Percentiles rank a stretch among this genome's conserved stretches.
These are phyloP conservation scores for Yamadazyma dendronema DNA, from an alignment of 1,139 yeast species.

Conservation along the genomic window DNA sequence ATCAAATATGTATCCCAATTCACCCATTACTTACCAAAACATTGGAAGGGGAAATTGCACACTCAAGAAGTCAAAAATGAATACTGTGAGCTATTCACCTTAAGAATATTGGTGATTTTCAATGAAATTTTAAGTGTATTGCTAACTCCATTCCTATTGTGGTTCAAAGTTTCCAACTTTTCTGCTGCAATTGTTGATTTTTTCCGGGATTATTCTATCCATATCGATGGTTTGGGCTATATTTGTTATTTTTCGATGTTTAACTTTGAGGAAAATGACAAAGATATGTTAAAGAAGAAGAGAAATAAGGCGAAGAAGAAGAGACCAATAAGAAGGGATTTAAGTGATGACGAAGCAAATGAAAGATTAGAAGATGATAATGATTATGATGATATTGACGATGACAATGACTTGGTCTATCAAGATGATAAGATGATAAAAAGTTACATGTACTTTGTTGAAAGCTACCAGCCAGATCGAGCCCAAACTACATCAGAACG, in stretches of 20 bases:
- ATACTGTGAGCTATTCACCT: slow-evolving; percentile 73
- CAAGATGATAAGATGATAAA: slow-evolving; percentile 90
- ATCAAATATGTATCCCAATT: slow-evolving; percentile 73
- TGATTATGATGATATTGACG: slow-evolving; percentile 38
- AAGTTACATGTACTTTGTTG: slow-evolving; percentile 82
- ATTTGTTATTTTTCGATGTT: slow-evolving; percentile 95
- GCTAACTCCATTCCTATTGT: slow-evolving; percentile 81
- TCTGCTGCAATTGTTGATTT: slow-evolving; percentile 82
- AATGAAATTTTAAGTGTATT: slow-evolving; percentile 80
- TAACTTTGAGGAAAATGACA: slow-evolving; percentile 63
- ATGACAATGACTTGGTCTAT: slow-evolving; percentile 25
- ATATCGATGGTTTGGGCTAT: slow-evolving; percentile 92
- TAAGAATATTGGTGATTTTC: slow-evolving; percentile 68
- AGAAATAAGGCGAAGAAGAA: slow-evolving; percentile 18
- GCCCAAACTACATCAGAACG: neutral
- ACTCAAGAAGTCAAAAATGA: slow-evolving; percentile 80
- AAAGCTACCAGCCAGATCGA: slow-evolving; percentile 55
- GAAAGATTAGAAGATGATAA: slow-evolving; percentile 10
- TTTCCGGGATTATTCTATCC: slow-evolving; percentile 82
- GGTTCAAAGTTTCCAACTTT: slow-evolving; percentile 74
- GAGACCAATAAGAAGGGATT: neutral
- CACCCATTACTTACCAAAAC: slow-evolving; percentile 85
- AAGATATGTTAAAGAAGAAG: slow-evolving; percentile 40
- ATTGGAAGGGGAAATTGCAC: slow-evolving; percentile 84
- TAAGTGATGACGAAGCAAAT: neutral